Evolutionary conservation across 139 green algal genomes (phyloP).

Genomic region (Tetradesmus obliquus): DNA sequence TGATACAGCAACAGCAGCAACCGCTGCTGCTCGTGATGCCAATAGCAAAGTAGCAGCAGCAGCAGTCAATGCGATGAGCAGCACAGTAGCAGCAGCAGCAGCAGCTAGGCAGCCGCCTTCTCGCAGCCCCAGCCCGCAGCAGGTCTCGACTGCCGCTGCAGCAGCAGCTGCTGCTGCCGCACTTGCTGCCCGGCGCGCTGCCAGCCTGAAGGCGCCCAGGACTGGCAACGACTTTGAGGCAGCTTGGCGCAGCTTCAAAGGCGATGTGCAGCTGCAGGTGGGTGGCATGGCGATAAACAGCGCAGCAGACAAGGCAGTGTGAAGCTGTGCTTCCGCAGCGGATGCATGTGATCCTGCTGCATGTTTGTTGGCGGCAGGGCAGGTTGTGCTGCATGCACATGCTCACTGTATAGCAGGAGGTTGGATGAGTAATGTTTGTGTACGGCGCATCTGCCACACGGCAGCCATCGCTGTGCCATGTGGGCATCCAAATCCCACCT

Average conservation of each 20-base stretch:
- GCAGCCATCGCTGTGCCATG: too few species aligned
- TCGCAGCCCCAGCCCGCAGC: background rate
- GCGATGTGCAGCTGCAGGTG: conserved; percentile 61
- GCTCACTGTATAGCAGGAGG: too few species aligned
- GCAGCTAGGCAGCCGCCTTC: background rate
- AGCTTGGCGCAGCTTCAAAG: conserved; percentile 67
- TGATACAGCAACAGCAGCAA: background rate
- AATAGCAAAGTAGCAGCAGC: conserved; percentile 10
- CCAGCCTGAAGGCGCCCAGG: conserved; percentile 33
- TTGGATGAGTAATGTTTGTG: too few species aligned
- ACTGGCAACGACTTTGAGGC: conserved; percentile 79
- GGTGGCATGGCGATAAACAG: background rate
- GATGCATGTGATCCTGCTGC: too few species aligned
- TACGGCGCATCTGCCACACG: too few species aligned
- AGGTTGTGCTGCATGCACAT: too few species aligned
- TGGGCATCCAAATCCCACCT: too few species aligned
- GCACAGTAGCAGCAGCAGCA: background rate
- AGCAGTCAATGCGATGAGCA: background rate
- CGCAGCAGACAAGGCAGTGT: too few species aligned
- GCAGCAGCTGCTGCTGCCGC: conserved; percentile 39
- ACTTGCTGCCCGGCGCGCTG: conserved; percentile 21
- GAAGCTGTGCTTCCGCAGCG: too few species aligned
- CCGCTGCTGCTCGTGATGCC: background rate
- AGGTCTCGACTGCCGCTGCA: background rate
- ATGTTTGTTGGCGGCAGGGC: too few species aligned